Evolutionary conservation across 139 green algal genomes (phyloP), one percentile per base, ranked within the genome.

Genomic region (Chlamydomonas sp.): DNA sequence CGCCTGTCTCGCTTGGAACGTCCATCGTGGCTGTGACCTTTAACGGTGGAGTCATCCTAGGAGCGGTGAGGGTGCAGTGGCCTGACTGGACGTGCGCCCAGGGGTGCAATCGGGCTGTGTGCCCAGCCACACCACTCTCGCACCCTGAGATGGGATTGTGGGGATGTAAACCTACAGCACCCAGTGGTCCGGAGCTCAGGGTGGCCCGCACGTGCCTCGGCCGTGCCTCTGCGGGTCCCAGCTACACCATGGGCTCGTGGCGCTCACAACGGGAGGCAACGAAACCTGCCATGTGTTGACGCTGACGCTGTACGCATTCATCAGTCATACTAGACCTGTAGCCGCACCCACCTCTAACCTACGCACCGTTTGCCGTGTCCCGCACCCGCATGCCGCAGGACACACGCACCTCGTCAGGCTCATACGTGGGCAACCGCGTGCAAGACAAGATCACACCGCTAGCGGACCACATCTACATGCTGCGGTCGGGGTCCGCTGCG

Each of bases 1-100:
- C 2, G 49, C 75, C 84, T 49, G 81, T 95, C 1, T 88, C 79
- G 1, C 84, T 95, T 66, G 92, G 92, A 14, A 99, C 97, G 0
- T 98, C 96, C 2, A 99, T 99, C 85, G 96, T 99, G 88, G 97
- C 96, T 20, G 95, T 96, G 4, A 90, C 88, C 62, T 99, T 93
- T 77, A 91, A 96, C 66, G 97, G 96, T 6, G 97, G 97, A 0
- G 97, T 99, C 59, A 94, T 99, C 4, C 85, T 99, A 17, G 96
- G 79, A 0, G 91, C 88, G 5, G 31, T 49, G 31, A 49, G 31
- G 31, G 31, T 49, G 31, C 31, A 49, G 31, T 49, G 31, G 31
- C 31, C 31, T 49, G 31, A 49, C 31, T 49, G 31, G 31, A 49
- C 31, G 31, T 49, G 31, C 31, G 31, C 31, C 31, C 31, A 49